Base-by-base conservation (phyloP, 805 yeast genomes). In the Komagataella mondaviorum region DNA sequence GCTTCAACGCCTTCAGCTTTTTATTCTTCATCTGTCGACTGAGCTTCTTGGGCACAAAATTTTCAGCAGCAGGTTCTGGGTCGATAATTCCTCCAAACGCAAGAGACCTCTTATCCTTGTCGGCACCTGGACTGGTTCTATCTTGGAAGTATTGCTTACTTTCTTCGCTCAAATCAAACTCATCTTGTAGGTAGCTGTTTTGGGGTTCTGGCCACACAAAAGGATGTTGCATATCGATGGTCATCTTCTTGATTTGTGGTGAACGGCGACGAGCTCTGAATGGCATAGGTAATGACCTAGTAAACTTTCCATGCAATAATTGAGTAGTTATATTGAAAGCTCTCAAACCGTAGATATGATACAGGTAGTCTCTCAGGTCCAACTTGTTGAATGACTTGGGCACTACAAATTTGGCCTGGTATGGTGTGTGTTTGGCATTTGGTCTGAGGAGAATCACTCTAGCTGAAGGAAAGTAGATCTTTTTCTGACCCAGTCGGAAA, bases 371-470 rank as follows among this genome's bases (percentile, higher is more conserved):
- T 66, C 99, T 80, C 55, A 93, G 74, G 66, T 91, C 98, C 70
- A 93, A 73, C 66, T 90, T 91, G 72, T 93, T 93, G 75, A 93
- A 90, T 51, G 87, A 80, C 62, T 85, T 80, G 14, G 99, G 99
- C 17, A 95, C 99, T 56, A 87, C 80, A 68, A 93, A 93, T 65
- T 88, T 89, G 49, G 98, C 98, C 68, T 89, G 97, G 69, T 86
- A 90, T 48, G 99, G 99, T 0, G 96, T 86, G 68, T 88, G 96
- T 62, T 87, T 87, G n/a, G 98, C 96, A 61, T 86, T 86, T 46
- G 97, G 96, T 63, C 96, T 78, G 55, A 93, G 69, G 36, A 91
- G 71, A 49, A 86, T 79, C 44, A 91, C 73, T 55, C 91, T 74
- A 1, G 95, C 96, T 55, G 81, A 80, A 36, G 99, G 99, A 65